Conservation (phyloP, 208 protist genomes). For the Plasmodiophora brassicae region DNA sequence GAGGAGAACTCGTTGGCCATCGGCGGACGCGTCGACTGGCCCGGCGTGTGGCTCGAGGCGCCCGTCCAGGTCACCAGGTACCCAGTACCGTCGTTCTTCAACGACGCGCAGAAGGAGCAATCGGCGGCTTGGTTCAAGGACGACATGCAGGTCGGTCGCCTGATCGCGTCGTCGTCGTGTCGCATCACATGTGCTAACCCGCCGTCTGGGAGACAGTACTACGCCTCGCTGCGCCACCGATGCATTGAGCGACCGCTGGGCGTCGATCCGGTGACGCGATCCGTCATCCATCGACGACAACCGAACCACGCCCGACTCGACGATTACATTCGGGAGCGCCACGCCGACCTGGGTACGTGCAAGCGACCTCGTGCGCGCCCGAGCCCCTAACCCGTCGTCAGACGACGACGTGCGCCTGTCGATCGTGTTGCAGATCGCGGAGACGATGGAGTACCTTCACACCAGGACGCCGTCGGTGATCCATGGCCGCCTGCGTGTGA, state of each 20-base stretch:
- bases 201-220: not conserved
- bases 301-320: not conserved
- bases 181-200: not conserved
- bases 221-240: not conserved
- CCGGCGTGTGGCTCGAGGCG: not conserved
- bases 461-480: not conserved
- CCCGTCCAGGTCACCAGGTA: not conserved
- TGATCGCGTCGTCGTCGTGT: not conserved
- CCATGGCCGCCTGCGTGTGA: not conserved
- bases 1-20: slow-evolving; percentile 18
- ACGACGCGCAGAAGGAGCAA: not conserved
- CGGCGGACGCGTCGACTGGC: not conserved
- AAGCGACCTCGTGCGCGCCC: not conserved
- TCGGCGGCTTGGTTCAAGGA: not conserved
- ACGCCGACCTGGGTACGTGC: not conserved
- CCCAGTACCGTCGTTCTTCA: slow-evolving; percentile 22
- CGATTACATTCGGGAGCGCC: slow-evolving; percentile 8
- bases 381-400: not conserved
- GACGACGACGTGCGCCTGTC: not conserved
- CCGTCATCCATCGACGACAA: not conserved
- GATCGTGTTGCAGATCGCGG: not conserved
- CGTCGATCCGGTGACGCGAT: not conserved
- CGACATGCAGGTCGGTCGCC: not conserved
- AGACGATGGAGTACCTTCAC: slow-evolving; percentile 18
- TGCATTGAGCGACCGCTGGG: not conserved